Evolutionary conservation across 805 yeast genomes (phyloP).

Genomic region (Nakazawaea holstii): DNA sequence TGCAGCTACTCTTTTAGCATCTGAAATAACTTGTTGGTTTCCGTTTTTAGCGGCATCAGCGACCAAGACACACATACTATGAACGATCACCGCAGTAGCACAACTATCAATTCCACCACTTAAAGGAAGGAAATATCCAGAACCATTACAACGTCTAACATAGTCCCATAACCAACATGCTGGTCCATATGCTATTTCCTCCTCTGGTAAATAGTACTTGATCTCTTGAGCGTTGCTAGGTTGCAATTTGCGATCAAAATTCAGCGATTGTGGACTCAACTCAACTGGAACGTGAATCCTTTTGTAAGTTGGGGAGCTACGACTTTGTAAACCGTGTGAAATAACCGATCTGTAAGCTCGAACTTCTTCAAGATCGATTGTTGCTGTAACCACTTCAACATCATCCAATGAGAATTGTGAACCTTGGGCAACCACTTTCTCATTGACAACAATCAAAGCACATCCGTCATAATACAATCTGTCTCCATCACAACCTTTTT

Average conservation of each 20-base stretch:
- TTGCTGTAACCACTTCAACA: conserved; percentile 94
- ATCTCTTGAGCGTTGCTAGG: conserved; percentile 53
- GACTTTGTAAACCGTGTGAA: conserved; percentile 72
- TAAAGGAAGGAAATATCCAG: conserved; percentile 88
- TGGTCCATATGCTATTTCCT: conserved; percentile 96
- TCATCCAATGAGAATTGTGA: conserved; percentile 84
- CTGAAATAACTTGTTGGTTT: conserved; percentile 69
- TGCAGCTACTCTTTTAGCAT: conserved; percentile 66
- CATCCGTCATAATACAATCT: conserved; percentile 95
- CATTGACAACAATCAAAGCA: conserved; percentile 90
- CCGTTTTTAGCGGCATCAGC: conserved; percentile 63
- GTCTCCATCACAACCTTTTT: conserved; percentile 98
- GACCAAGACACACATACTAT: conserved; percentile 89
- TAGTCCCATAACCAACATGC: conserved; percentile 99
- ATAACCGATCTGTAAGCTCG: conserved; percentile 69
- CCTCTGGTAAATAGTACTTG: conserved; percentile 78
- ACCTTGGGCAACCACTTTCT: conserved; percentile 88
- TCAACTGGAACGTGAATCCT: conserved; percentile 60
- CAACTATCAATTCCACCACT: conserved; percentile 98
- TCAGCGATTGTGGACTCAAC: conserved; percentile 52
- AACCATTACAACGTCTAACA: conserved; percentile 81
- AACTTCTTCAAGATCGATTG: conserved; percentile 89
- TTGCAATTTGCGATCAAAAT: conserved; percentile 53
- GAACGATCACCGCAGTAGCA: conserved; percentile 93
- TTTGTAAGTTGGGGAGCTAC: conserved; percentile 36